Conservation (phyloP, 2,329 filamentous ascomycete genomes). For the Botrytis galanthina region DNA sequence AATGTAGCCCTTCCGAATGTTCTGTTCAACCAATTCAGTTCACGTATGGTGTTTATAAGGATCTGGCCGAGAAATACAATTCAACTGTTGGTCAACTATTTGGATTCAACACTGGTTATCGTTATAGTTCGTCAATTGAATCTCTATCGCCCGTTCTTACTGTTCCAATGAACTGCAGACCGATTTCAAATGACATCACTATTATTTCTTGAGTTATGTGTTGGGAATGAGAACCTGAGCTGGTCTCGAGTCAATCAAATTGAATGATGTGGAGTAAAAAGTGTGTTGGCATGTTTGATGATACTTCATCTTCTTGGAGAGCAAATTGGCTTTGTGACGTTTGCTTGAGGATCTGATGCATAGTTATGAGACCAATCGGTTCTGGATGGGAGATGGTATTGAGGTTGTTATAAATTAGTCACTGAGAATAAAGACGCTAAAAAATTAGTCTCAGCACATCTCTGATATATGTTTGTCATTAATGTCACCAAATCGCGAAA, state of each 20-base stretch:
- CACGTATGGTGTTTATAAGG: constrained; percentile 2
- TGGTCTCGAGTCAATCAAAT: too few species aligned
- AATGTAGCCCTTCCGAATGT: constrained; percentile 2
- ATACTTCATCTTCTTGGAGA: background rate
- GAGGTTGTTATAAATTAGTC: background rate
- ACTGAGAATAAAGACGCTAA: background rate
- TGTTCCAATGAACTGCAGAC: background rate
- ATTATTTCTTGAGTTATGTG: background rate
- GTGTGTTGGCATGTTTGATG: background rate
- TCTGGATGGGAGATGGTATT: background rate
- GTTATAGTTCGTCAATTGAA: background rate
- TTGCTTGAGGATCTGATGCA: too few species aligned
- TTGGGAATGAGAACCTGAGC: background rate
- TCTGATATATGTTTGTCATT: background rate
- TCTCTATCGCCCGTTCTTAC: background rate
- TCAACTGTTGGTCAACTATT: background rate
- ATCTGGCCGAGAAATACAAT: background rate
- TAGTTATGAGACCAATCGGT: background rate
- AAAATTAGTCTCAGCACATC: background rate
- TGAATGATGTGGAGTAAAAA: background rate
- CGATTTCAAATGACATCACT: background rate
- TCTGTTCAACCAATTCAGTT: background rate
- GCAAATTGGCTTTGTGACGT: background rate
- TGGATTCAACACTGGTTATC: background rate
- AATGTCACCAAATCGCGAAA: background rate